phyloP scores from a whole-genome alignment of 306 rosid species.

The Gastrolobium bilobum region DNA sequence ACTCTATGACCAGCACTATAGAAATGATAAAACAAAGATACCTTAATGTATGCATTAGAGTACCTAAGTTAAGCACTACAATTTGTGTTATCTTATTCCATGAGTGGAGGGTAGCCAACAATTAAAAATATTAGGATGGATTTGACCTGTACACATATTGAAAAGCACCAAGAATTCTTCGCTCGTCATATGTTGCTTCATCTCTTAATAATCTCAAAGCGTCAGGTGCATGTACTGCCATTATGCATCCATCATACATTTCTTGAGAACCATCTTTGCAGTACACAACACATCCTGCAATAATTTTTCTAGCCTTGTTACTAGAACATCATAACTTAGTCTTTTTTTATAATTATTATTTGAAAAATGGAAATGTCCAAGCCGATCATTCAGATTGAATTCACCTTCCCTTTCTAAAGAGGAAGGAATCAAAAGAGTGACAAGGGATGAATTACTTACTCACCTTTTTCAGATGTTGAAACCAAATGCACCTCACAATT shows the following conservation, averaged over 20 bases:
- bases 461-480: slow-evolving; percentile 72
- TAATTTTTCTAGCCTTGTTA: slow-evolving; percentile 21
- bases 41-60: background rate
- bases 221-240: slow-evolving; percentile 91
- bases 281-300: slow-evolving; percentile 70
- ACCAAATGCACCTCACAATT: slow-evolving; percentile 63
- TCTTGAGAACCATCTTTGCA: slow-evolving; percentile 73
- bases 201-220: slow-evolving; percentile 79
- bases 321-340: background rate
- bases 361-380: background rate
- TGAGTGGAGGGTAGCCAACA: slow-evolving; percentile 5
- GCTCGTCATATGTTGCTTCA: slow-evolving; percentile 75
- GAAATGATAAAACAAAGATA: slow-evolving; percentile 9
- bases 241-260: slow-evolving; percentile 66
- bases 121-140: slow-evolving; percentile 19
- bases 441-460: slow-evolving; percentile 11
- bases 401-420: slow-evolving; percentile 5
- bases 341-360: slow-evolving; percentile 3
- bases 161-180: slow-evolving; percentile 94
- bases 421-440: slow-evolving; percentile 16
- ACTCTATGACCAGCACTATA: background rate
- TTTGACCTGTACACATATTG: slow-evolving; percentile 84
- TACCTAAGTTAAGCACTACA: background rate
- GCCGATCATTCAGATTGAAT: slow-evolving; percentile 12
- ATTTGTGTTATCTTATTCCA: background rate